Evolutionary conservation across 2,329 filamentous ascomycete species (phyloP), one percentile per base, ranked within the genome.

Genomic region (Pseudogymnoascus destructans): DNA sequence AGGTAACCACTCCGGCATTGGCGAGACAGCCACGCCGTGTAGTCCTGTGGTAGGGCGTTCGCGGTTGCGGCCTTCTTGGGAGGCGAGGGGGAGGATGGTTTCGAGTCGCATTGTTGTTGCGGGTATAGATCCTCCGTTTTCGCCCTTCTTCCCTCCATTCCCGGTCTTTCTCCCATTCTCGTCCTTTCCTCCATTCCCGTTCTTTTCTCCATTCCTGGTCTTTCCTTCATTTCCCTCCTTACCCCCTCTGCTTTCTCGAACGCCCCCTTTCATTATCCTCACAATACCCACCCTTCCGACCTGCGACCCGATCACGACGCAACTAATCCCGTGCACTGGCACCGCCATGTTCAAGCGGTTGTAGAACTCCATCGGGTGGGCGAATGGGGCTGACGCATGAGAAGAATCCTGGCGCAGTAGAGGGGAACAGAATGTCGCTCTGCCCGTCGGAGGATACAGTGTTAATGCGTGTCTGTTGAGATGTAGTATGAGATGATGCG

Each of bases 301-400:
- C n/a, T 82, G 77, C 9, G 82, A 84, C 0, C 78, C 87, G 1
- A 85, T 72, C 2, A 88, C 73, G 7, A 90, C 78, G 11, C 90
- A 73, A n/a, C 77, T 84, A 1, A 93, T 73, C 64, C 87, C 82
- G 0, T 85, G 84, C 1, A 91, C 80, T 56, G 83, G 76, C 0
- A 77, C 72, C 35, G 81, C 70, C 75, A 87, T 81, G 70, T 78
- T 84, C 19, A 88, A 70, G 2, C 82, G 77, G 62, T 82, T 75
- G 40, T 72, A 70, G 23, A 67, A 64, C 3, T 46, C 40, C 40
- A 46, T 46, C 3, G 40, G 40, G 21, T 46, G 40, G 13, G 40
- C 21, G 13, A 46, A 46, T 15, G 11, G 40, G 10, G 40, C 21
- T 15, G 21, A 6, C 5, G 40, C 13, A 5, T 46, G 40, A 3